A percentile compares a stretch with the other conserved stretches of the same genome.
phyloP scores from a whole-genome alignment of 2,329 filamentous ascomycete species.

The Nothomitra cinnamomea region DNA sequence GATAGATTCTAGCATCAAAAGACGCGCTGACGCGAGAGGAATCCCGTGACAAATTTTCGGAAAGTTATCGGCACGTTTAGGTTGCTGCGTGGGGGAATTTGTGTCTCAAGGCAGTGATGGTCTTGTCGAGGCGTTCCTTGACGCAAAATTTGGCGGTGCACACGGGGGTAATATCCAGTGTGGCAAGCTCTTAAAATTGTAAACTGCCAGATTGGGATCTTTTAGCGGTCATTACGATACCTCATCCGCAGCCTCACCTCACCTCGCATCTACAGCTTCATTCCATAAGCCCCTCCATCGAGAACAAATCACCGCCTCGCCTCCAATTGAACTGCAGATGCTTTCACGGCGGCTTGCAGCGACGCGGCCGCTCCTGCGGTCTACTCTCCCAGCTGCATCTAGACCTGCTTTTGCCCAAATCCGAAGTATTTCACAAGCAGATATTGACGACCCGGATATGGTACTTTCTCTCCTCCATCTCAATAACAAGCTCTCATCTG shows the following conservation, averaged over 20 bases:
- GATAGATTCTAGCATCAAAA: background rate
- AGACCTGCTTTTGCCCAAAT: slow-evolving; percentile 5
- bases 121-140: slow-evolving; percentile 3
- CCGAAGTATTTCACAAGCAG: slow-evolving; percentile 24
- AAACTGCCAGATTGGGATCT: slow-evolving; percentile 11
- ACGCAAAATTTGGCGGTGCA: slow-evolving; percentile 5
- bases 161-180: background rate
- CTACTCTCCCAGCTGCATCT: slow-evolving; percentile 8
- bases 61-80: slow-evolving; percentile 6
- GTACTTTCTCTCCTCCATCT: slow-evolving; percentile 26
- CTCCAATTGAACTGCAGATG: slow-evolving; percentile 25
- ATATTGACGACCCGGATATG: slow-evolving; percentile 49
- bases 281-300: background rate
- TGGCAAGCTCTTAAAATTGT: background rate
- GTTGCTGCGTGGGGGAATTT: slow-evolving; percentile 1
- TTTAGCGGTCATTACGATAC: slow-evolving; percentile 10
- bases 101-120: background rate
- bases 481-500: background rate
- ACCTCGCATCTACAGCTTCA: background rate
- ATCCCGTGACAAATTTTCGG: slow-evolving; percentile 5
- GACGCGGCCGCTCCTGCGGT: slow-evolving; percentile 24
- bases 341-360: slow-evolving; percentile 26
- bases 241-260: background rate
- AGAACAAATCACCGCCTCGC: slow-evolving; percentile 12
- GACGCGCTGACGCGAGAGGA: background rate